Conservation (phyloP, 1,284 basidiomycete genomes). For the Irpex sp. region DNA sequence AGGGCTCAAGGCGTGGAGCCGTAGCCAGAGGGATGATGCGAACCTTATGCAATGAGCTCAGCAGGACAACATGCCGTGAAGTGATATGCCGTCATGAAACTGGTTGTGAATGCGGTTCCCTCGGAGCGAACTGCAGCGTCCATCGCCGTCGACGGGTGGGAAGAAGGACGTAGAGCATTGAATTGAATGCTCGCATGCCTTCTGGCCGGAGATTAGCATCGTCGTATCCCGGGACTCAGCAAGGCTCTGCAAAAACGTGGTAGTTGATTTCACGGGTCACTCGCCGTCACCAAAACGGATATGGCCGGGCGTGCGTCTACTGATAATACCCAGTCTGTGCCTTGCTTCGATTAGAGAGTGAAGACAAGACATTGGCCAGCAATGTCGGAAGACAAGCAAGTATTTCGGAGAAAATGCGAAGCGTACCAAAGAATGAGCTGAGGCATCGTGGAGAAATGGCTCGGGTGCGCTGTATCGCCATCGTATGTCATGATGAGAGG, state of each 20-base stretch:
- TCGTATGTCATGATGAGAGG: constrained; percentile 2
- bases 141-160: background rate
- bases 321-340: background rate
- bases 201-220: constrained; percentile 12
- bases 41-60: constrained; percentile 10
- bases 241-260: background rate
- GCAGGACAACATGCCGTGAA: background rate
- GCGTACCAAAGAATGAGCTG: background rate
- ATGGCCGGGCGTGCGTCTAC: background rate
- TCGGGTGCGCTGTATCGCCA: constrained; percentile 5
- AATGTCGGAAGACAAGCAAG: background rate
- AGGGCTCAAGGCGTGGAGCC: constrained; percentile 4
- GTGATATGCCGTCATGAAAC: background rate
- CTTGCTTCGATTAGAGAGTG: background rate
- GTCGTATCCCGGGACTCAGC: constrained; percentile 3
- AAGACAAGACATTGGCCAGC: background rate
- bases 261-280: background rate
- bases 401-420: constrained; percentile 1
- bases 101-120: background rate
- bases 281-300: background rate
- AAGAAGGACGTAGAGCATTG: background rate
- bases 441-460: background rate
- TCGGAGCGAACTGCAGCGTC: background rate
- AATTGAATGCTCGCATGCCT: background rate
- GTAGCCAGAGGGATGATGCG: constrained; percentile 6